Percentiles rank a stretch among this genome's conserved stretches.
Conservation (phyloP, 2,329 filamentous ascomycete genomes). For the Rutstroemia sydowiana region DNA sequence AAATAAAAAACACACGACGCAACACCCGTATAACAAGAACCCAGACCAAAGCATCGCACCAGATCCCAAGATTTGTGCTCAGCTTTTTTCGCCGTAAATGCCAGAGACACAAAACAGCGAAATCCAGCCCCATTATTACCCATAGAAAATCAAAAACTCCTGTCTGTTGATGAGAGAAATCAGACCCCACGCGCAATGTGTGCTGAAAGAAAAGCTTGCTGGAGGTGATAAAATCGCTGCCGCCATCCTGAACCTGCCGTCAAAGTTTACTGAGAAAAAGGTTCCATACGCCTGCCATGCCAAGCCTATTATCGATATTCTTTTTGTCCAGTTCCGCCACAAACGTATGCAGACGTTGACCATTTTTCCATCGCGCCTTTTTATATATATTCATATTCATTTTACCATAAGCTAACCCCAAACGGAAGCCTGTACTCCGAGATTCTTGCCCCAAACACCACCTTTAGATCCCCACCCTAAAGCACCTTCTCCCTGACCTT, state of each 20-base stretch:
- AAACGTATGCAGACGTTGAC: slow-evolving; percentile 10
- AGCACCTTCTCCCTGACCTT: slow-evolving; percentile 31
- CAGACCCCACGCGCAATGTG: slow-evolving; percentile 1
- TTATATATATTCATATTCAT: slow-evolving; percentile 4
- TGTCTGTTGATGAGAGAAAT: neutral
- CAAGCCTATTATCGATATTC: slow-evolving; percentile 11
- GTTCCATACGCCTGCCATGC: slow-evolving; percentile 13
- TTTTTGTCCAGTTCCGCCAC: slow-evolving; percentile 5
- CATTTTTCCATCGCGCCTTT: slow-evolving; percentile 4
- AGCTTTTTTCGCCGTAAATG: neutral
- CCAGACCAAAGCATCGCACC: neutral
- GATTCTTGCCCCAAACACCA: slow-evolving; percentile 79
- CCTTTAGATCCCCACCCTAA: slow-evolving; percentile 69
- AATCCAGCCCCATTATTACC: slow-evolving; percentile 1
- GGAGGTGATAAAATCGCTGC: slow-evolving; percentile 4
- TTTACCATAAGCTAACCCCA: slow-evolving; percentile 61
- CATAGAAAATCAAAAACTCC: neutral
- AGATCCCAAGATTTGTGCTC: neutral
- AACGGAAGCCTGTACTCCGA: slow-evolving; percentile 85
- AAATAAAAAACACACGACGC: neutral
- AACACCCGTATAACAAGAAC: neutral
- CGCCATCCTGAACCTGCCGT: slow-evolving; percentile 8
- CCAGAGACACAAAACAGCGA: neutral
- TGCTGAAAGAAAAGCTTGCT: neutral
- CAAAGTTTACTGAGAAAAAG: slow-evolving; percentile 5